phyloP scores from a whole-genome alignment of 352 stramenopile species.

The Phytophthora syringae region DNA sequence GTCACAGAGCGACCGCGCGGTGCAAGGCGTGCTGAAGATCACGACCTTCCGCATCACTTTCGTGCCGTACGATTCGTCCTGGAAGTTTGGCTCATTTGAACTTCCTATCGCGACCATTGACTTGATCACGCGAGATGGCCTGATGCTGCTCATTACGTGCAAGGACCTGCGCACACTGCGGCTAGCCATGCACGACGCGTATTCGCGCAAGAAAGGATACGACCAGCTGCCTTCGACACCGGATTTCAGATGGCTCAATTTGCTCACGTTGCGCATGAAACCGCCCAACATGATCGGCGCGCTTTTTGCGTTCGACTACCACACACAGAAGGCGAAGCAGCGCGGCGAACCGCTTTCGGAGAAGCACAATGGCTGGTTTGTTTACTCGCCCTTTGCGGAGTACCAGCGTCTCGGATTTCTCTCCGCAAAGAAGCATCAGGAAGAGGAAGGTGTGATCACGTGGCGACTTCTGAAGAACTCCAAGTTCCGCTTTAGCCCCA shows the following conservation, averaged over 20 bases:
- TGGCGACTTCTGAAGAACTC: conserved; percentile 91
- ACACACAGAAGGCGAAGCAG: conserved; percentile 68
- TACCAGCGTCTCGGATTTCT: conserved; percentile 88
- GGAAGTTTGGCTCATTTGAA: conserved; percentile 88
- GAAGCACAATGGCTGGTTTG: conserved; percentile 83
- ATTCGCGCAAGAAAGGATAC: conserved; percentile 83
- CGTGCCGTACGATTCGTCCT: conserved; percentile 83
- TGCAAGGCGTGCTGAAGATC: conserved; percentile 88
- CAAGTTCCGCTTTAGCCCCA: conserved; percentile 92
- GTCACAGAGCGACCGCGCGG: conserved; percentile 78
- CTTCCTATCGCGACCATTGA: conserved; percentile 81
- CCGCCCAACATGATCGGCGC: conserved; percentile 74
- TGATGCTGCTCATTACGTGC: conserved; percentile 84
- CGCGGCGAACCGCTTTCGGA: conserved; percentile 34
- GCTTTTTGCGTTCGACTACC: conserved; percentile 87
- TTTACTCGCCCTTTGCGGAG: conserved; percentile 84
- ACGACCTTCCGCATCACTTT: conserved; percentile 87
- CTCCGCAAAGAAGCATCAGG: conserved; percentile 40
- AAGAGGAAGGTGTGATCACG: conserved; percentile 50
- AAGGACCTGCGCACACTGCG: conserved; percentile 84
- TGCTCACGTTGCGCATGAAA: conserved; percentile 82
- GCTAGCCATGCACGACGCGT: conserved; percentile 87
- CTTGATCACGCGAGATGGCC: conserved; percentile 74
- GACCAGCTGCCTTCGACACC: conserved; percentile 78
- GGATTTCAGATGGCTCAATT: conserved; percentile 81